phyloP scores from a whole-genome alignment of 1,284 basidiomycete genomes.

The Melampsora abietis-canadensis region DNA sequence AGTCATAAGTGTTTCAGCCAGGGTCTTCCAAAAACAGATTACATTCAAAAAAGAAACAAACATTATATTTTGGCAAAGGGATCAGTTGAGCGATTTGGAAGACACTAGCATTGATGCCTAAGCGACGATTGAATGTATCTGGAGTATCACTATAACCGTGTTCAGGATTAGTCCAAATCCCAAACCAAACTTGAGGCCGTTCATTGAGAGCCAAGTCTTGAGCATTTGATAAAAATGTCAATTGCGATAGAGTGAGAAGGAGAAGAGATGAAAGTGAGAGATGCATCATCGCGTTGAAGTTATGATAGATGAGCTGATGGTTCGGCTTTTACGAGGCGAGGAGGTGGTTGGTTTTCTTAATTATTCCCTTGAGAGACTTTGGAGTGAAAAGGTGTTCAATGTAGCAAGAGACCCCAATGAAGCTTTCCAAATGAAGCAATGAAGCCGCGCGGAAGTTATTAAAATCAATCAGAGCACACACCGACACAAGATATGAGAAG shows the following conservation, averaged over 20 bases:
- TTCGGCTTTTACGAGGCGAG: no score
- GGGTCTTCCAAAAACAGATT: not conserved
- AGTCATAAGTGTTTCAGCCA: not conserved
- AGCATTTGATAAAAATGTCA: not conserved
- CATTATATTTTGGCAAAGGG: constrained; percentile 49
- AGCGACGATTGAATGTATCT: constrained; percentile 9
- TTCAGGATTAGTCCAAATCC: constrained; percentile 25
- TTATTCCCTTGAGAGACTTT: no score
- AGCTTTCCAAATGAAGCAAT: no score
- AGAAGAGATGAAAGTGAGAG: no score
- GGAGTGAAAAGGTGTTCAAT: no score
- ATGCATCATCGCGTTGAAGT: no score
- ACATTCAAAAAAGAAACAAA: not conserved
- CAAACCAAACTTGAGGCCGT: constrained; percentile 17
- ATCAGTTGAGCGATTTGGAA: constrained; percentile 52
- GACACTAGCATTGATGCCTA: constrained; percentile 48
- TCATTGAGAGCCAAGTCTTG: constrained; percentile 20
- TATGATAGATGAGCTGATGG: no score
- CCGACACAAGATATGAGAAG: no score
- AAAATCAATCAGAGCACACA: no score
- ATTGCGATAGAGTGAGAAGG: not conserved
- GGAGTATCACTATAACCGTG: constrained; percentile 22
- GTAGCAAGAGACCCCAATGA: no score
- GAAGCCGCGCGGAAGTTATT: no score
- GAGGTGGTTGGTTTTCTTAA: no score